Evolutionary conservation across 2,329 filamentous ascomycete genomes (phyloP), one percentile per base, ranked within the genome.

Genomic region (Fusarium subglutinans): DNA sequence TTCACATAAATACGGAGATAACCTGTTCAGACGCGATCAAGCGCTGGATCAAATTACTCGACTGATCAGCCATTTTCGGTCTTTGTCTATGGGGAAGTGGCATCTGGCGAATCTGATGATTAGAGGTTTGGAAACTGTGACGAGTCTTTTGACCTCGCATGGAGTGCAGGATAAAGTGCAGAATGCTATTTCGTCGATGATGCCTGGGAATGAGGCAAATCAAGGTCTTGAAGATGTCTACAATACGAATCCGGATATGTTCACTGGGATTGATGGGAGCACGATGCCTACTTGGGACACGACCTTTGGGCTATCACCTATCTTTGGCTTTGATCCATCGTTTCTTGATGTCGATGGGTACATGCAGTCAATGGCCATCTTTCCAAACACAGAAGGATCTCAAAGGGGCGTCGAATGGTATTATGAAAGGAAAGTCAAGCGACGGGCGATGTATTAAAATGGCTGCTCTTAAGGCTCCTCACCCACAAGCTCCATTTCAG

Each of bases 51-150:
- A 86, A 28, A 83, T 82, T 1, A 79, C 78, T 0, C 80, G 80
- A 35, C 80, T 85, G 0, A 82, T 86, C 5, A 77, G 78, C 22
- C 80, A 84, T 28, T 85, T 86, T n/a, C 78, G 84, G 0, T 81
- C 81, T 0, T 78, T 83, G 3, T 77, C 82, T 2, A 84, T 84
- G 12, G 83, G 85, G 0, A 84, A 83, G 40, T 86, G 82, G 81
- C 86, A 87, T 55, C 73, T 87, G 6, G 83, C 84, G 2, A 82
- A 85, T 41, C 78, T 86, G 3, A 87, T 87, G 84, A 84, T 83
- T 1, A 80, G 82, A 8, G 85, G 85, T 0, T 72, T 87, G 10
- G 85, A 86, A 57, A 85, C 67, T 37, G 67, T 70, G 4, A 70
- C 59, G 0, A 70, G 44, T 38, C 35, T 70, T 3, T 47, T 70